Percentiles rank a stretch among this genome's conserved stretches.
These are phyloP conservation scores for Sporothrix curviconia DNA, from an alignment of 2,329 filamentous ascomycete genomes.

Conservation along the genomic window DNA sequence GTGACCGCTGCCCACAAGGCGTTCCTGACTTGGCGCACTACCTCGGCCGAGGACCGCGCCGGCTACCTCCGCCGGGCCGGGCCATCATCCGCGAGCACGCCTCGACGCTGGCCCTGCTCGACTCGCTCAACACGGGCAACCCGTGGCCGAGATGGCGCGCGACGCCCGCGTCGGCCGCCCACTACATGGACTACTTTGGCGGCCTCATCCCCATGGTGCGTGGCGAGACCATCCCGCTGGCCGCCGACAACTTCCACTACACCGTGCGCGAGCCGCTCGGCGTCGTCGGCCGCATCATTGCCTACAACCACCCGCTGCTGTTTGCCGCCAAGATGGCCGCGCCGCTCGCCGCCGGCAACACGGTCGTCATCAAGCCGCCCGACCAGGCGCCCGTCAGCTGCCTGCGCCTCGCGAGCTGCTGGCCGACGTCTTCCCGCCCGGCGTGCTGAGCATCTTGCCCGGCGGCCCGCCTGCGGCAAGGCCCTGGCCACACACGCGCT, in stretches of 20 bases:
- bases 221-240: conserved; percentile 61
- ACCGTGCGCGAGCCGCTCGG: conserved; percentile 60
- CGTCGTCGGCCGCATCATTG: conserved; percentile 58
- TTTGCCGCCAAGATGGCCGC: conserved; percentile 72
- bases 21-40: conserved; percentile 9
- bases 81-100: conserved; percentile 17
- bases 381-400: conserved; percentile 52
- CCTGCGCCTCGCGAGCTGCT: conserved; percentile 56
- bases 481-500: conserved; percentile 10
- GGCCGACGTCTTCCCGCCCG: conserved; percentile 62
- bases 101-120: conserved; percentile 21
- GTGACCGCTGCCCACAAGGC: conserved; percentile 12
- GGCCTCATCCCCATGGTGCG: conserved; percentile 63
- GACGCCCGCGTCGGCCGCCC: conserved; percentile 65
- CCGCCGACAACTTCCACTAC: conserved; percentile 56
- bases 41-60: conserved; percentile 3
- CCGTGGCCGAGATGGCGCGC: conserved; percentile 15
- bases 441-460: conserved; percentile 61
- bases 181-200: conserved; percentile 60
- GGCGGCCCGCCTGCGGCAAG: conserved; percentile 41
- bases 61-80: conserved; percentile 13
- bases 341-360: conserved; percentile 48
- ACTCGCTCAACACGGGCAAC: conserved; percentile 16
- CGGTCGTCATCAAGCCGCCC: conserved; percentile 48
- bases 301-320: conserved; percentile 61